Evolutionary conservation across 2,329 filamentous ascomycete genomes (phyloP), one percentile per base, ranked within the genome.

Genomic region (Colletotrichum noveboracense): DNA sequence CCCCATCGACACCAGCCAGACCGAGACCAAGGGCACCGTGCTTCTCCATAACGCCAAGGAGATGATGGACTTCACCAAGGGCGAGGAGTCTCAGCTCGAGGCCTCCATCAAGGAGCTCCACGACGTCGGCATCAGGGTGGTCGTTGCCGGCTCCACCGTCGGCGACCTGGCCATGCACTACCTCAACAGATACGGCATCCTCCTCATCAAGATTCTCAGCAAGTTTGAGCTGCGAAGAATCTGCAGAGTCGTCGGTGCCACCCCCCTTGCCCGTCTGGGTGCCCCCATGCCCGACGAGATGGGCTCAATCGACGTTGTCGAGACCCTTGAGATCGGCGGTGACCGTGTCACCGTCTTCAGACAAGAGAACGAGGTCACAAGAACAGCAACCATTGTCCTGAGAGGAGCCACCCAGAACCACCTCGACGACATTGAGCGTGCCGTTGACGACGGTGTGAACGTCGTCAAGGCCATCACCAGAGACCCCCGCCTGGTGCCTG

Each of bases 241-340:
- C 81, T 99, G 97, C 90, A 94, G 97, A 77, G 97, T 99, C 28
- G 96, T 98, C 68, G 96, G 96, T 77, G 97, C 97, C 72, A 98
- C 97, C 16, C 97, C 97, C n/a, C 91, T 99, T 77, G 97, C 97
- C 69, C 94, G 97, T 81, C 90, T 99, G 64, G 97, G 97, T 78
- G 97, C 97, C 18, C 97, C 97, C 60, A 99, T 99, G 97, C 97
- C 97, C n/a, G 97, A 99, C 80, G 97, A 99, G 90, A 98, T 98
- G 96, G 97, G 97, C 78, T 94, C 87, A 80, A 93, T 99, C 78
- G 97, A 99, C 84, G 86, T 99, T 73, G 97, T 99, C 36, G 97
- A 99, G 90, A 98, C 97, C 2, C 91, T 97, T 60, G 97, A 99
- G 87, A 98, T 99, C 84, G 97, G 97, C 78, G 97, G 97, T 80